phyloP scores from a whole-genome alignment of 768 basidiomycete genomes.

The Panellus pusillus region DNA sequence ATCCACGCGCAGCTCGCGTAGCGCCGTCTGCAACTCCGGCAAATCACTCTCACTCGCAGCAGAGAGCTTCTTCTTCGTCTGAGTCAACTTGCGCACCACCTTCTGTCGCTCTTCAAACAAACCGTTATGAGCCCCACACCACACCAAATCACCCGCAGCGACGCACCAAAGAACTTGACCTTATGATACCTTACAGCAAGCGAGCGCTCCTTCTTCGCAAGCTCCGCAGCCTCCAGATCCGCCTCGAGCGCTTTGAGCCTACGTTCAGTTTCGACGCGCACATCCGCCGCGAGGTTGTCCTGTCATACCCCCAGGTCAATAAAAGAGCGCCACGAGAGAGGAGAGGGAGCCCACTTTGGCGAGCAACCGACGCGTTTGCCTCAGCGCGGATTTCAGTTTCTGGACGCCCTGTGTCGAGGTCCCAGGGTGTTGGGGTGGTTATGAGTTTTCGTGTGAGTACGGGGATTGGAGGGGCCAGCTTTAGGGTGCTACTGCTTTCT shows the following conservation, averaged over 20 bases:
- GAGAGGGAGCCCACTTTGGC: constrained; percentile 56
- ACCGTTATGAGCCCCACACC: not conserved
- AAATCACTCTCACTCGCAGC: constrained; percentile 26
- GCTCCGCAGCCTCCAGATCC: constrained; percentile 67
- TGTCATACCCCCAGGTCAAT: constrained; percentile 25
- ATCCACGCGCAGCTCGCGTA: constrained; percentile 76
- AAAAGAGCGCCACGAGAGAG: not conserved
- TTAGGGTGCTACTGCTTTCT: too few species aligned
- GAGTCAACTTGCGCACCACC: constrained; percentile 72
- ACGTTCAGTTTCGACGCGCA: constrained; percentile 79
- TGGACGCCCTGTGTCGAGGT: constrained; percentile 62
- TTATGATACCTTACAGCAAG: constrained; percentile 83
- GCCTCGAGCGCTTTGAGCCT: constrained; percentile 71
- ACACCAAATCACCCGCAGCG: too few species aligned
- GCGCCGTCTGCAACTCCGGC: constrained; percentile 43
- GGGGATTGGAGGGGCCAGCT: too few species aligned
- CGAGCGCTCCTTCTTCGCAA: constrained; percentile 64
- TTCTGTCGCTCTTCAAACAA: constrained; percentile 76
- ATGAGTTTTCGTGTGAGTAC: too few species aligned
- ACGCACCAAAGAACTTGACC: constrained; percentile 90
- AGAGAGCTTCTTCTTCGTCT: constrained; percentile 57
- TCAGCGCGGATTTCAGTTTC: constrained; percentile 81
- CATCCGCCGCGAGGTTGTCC: constrained; percentile 84
- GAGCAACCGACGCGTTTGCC: constrained; percentile 81
- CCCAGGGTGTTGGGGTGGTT: too few species aligned